These are phyloP conservation scores for Mycena galericulata DNA, from an alignment of 768 basidiomycete genomes.

Conservation along the genomic window DNA sequence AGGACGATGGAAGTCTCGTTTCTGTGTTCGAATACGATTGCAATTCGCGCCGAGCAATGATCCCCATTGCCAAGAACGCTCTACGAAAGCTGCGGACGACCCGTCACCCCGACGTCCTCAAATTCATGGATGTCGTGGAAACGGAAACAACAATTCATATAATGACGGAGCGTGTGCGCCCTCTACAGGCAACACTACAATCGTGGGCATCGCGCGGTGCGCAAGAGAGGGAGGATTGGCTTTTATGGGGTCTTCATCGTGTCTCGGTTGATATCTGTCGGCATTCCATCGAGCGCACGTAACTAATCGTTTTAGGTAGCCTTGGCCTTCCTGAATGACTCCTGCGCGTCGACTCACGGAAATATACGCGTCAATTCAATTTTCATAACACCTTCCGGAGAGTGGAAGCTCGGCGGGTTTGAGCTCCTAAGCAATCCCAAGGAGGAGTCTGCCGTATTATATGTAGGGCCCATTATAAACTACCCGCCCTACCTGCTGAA, in stretches of 20 bases:
- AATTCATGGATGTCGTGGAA: conserved; percentile 94
- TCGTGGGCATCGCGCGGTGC: conserved; percentile 70
- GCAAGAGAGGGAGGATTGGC: conserved; percentile 87
- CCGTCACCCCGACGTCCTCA: conserved; percentile 95
- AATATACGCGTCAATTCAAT: conserved; percentile 80
- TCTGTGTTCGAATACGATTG: conserved; percentile 95
- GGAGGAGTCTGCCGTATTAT: conserved; percentile 83
- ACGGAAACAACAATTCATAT: conserved; percentile 90
- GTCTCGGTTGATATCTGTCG: conserved; percentile 73
- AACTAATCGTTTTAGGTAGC: conserved; percentile 70
- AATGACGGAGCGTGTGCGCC: conserved; percentile 93
- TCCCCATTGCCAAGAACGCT: conserved; percentile 89
- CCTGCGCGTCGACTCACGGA: conserved; percentile 86
- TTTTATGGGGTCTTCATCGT: conserved; percentile 93
- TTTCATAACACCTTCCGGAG: conserved; percentile 92
- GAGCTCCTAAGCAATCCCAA: conserved; percentile 88
- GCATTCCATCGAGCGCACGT: conserved; percentile 3
- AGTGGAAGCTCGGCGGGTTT: conserved; percentile 97
- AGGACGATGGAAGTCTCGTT: conserved; percentile 90
- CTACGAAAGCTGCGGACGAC: conserved; percentile 90
- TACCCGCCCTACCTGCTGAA: conserved; percentile 26
- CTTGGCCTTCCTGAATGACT: conserved; percentile 89
- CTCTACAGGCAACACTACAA: conserved; percentile 72
- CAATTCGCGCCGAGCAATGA: conserved; percentile 65
- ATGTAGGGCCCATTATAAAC: conserved; percentile 63